Percentiles rank a stretch among this genome's conserved stretches.
Conservation (phyloP, 805 yeast species). For the Candida oleophila region DNA sequence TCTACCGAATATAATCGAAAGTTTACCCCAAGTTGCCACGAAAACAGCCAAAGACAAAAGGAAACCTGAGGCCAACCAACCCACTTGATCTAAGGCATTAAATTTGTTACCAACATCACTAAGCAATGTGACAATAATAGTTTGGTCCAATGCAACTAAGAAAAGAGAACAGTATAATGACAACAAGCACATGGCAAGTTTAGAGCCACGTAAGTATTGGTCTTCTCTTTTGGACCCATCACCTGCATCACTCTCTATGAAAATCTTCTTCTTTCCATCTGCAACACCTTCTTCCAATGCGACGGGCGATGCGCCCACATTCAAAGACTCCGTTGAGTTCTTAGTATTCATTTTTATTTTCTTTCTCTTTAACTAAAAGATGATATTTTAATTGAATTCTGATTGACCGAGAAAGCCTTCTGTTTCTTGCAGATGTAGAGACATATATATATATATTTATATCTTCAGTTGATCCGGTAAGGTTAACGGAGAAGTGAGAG, state of each 20-base stretch:
- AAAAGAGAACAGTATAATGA: constrained; percentile 31
- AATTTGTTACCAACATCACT: constrained; percentile 36
- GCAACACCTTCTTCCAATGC: background rate
- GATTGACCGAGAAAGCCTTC: too few species aligned
- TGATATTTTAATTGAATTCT: too few species aligned
- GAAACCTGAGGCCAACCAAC: constrained; percentile 40
- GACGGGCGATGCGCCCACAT: background rate
- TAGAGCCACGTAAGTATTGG: constrained; percentile 31
- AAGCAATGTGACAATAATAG: constrained; percentile 35
- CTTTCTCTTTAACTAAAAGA: too few species aligned
- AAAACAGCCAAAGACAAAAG: constrained; percentile 33
- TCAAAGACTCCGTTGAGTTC: too few species aligned
- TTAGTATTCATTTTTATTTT: too few species aligned
- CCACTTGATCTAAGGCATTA: constrained; percentile 31
- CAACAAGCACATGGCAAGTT: constrained; percentile 22
- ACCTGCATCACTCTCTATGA: constrained; percentile 41
- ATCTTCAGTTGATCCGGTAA: too few species aligned
- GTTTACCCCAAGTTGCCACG: constrained; percentile 36
- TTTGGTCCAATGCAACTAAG: constrained; percentile 38
- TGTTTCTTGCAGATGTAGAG: too few species aligned
- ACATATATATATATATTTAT: too few species aligned
- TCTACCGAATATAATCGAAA: constrained; percentile 37
- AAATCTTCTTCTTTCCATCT: constrained; percentile 13
- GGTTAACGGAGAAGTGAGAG: too few species aligned
- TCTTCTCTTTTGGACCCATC: constrained; percentile 41